Conservation (phyloP, 164 flowering plant species). For the Euptelea pleiosperma region DNA sequence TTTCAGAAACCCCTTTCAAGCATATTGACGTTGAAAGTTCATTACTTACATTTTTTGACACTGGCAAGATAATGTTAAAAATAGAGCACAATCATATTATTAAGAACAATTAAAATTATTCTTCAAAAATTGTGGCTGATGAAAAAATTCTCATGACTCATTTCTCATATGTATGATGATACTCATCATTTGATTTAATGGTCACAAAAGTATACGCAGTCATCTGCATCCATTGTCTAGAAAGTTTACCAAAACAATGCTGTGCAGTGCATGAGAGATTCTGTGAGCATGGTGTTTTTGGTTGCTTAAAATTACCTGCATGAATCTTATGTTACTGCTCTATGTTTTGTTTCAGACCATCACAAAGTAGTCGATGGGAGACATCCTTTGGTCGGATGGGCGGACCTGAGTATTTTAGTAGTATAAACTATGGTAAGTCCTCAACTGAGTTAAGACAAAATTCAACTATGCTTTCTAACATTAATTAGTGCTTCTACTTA, state of each 20-base stretch:
- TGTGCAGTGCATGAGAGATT: background rate
- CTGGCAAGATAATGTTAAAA: no score
- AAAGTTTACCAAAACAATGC: no score
- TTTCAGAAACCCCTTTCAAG: no score
- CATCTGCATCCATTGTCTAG: no score
- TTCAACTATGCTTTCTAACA: background rate
- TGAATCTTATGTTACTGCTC: slow-evolving; percentile 5
- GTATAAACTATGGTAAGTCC: slow-evolving; percentile 54
- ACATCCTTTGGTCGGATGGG: slow-evolving; percentile 60
- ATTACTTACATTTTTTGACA: background rate
- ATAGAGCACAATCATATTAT: no score
- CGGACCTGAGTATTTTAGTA: slow-evolving; percentile 62
- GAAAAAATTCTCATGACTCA: background rate
- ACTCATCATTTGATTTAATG: background rate
- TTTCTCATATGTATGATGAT: background rate
- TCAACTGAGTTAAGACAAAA: background rate
- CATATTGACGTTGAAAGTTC: no score
- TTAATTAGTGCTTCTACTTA: slow-evolving; percentile 1
- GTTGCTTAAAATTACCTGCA: background rate
- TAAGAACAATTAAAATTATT: background rate
- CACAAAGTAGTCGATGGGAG: slow-evolving; percentile 70
- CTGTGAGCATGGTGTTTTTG: slow-evolving; percentile 2
- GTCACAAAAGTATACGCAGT: no score
- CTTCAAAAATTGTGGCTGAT: background rate
- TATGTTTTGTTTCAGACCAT: slow-evolving; percentile 20